Evolutionary conservation across 257 asterid species (phyloP).

Genomic region (Ehretia macrophylla): DNA sequence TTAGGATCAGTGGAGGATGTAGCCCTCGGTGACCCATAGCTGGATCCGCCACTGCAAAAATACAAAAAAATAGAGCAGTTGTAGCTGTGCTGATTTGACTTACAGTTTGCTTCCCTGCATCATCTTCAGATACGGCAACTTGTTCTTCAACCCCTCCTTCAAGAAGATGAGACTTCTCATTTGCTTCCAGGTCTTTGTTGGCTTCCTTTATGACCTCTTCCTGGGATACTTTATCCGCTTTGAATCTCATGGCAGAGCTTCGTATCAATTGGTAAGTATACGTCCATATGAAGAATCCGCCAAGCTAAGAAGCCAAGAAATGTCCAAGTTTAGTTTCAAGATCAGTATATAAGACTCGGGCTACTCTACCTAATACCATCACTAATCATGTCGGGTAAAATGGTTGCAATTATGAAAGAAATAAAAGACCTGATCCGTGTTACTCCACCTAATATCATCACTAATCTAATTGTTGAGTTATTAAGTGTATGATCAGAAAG

Average conservation of each 20-base stretch:
- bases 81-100: conserved; percentile 8
- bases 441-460: background rate
- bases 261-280: conserved; percentile 48
- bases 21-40: no score
- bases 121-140: background rate
- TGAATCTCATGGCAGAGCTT: conserved; percentile 33
- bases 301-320: conserved; percentile 41
- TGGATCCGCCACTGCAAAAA: background rate
- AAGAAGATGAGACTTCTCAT: conserved; percentile 35
- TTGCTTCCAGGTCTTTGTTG: conserved; percentile 42
- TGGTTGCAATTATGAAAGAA: no score
- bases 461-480: background rate
- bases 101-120: conserved; percentile 16
- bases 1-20: no score
- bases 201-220: conserved; percentile 30
- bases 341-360: no score
- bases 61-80: background rate
- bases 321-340: background rate
- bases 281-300: conserved; percentile 77
- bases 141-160: conserved; percentile 16
- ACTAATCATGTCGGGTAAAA: no score
- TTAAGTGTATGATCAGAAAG: no score
- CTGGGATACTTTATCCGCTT: conserved; percentile 22
- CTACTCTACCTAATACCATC: no score
- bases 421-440: background rate